phyloP scores from a whole-genome alignment of 805 yeast species.

The Yarrowia bubula region DNA sequence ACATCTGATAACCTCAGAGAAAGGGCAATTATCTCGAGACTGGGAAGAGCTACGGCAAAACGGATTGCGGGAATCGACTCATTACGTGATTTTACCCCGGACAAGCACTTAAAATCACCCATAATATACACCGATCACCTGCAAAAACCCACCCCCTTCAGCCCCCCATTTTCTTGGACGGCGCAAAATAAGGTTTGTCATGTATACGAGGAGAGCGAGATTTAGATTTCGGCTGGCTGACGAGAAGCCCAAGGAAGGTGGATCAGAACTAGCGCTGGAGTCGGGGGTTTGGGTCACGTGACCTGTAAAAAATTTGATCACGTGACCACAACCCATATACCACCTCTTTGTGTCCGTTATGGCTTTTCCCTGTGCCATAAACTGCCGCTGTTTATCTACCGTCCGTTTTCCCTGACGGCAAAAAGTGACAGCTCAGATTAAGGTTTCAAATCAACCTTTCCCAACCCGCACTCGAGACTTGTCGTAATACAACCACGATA shows the following conservation, averaged over 20 bases:
- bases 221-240: not conserved
- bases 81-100: too few relatives aligned
- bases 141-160: not conserved
- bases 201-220: conserved; percentile 11
- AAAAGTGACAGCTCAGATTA: conserved; percentile 15
- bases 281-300: not conserved
- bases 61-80: too few relatives aligned
- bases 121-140: too few relatives aligned
- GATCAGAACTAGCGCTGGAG: not conserved
- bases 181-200: not conserved
- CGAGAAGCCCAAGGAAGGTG: not conserved
- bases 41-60: too few relatives aligned
- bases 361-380: not conserved
- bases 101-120: too few relatives aligned
- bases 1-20: too few relatives aligned
- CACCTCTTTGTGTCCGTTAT: not conserved
- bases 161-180: not conserved
- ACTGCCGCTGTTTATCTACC: not conserved
- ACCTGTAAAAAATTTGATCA: too few relatives aligned
- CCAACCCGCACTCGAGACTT: not conserved
- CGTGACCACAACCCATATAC: not conserved
- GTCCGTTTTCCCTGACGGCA: not conserved
- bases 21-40: too few relatives aligned
- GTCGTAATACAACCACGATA: not conserved
- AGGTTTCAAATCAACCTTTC: conserved; percentile 8